Evolutionary conservation across 2,329 filamentous ascomycete species (phyloP), one percentile per base, ranked within the genome.

Genomic region (Penicillium freii): DNA sequence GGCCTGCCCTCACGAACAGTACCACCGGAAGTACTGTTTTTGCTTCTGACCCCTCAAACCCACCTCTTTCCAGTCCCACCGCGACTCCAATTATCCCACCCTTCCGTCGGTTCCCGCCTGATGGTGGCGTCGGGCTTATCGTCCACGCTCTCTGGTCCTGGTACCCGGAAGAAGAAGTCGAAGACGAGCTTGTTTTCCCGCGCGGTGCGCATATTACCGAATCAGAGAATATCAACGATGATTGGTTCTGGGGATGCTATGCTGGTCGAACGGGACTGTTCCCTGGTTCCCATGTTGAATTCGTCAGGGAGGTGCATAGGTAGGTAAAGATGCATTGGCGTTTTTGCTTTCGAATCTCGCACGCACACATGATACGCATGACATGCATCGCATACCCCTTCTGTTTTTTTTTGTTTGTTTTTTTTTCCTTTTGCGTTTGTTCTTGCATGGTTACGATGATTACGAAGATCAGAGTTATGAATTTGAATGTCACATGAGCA

Each of bases 211-310:
- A 94, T 73, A 84, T 97, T 15, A 82, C 82, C 7, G 93, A 97
- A 77, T 85, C 89, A 38, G 88, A 93, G 71, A 89, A 94, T 72
- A 85, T 95, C 47, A 96, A 96, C 71, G 90, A 88, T 19, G 92
- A 96, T 72, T 97, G 92, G 92, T 92, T 84, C 68, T 89, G 88
- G 77, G 93, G 93, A 0, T 86, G 86, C 29, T 97, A 96, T 78
- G 92, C 91, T 76, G 92, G 91, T 0, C 78, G 77, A 25, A 87
- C 85, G 65, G 92, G 91, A 0, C 67, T 97, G 62, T 95, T 97
- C 70, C 92, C 92, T 5, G 87, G 87, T 7, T 83, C 85, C 8
- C 93, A 93, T 80, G 89, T 92, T 27, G 78, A 78, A 63, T 69
- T 86, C 29, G 61, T 83, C 9, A 67, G 65, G 43, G 73, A 75